Conservation (phyloP, 352 stramenopile genomes). For the Aphanomyces cochlioides region DNA sequence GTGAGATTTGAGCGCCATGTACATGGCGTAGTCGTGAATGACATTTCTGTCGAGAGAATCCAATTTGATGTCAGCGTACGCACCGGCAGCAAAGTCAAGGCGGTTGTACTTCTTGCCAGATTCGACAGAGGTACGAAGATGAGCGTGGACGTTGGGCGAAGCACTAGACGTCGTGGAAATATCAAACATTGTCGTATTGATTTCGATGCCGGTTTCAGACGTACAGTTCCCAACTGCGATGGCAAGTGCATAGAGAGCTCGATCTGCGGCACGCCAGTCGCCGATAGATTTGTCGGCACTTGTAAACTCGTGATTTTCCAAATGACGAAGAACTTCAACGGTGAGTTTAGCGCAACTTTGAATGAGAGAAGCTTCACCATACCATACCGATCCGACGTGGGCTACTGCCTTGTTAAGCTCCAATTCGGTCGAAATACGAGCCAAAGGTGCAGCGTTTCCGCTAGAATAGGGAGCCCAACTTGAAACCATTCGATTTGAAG, state of each 20-base stretch:
- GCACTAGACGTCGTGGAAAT: background rate
- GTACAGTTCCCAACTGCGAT: constrained; percentile 12
- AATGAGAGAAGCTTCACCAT: background rate
- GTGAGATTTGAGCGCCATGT: constrained; percentile 6
- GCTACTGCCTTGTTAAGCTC: background rate
- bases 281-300: background rate
- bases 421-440: constrained; percentile 19
- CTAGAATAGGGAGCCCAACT: background rate
- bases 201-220: background rate
- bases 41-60: background rate
- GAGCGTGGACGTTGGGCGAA: background rate
- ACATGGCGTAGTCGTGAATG: background rate
- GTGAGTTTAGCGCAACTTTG: constrained; percentile 9
- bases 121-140: background rate
- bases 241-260: constrained; percentile 4
- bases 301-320: constrained; percentile 15
- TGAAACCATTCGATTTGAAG: background rate
- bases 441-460: background rate
- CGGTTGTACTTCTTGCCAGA: background rate
- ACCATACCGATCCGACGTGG: constrained; percentile 21
- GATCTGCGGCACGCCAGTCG: constrained; percentile 5
- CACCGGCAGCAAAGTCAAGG: background rate
- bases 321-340: background rate
- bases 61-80: background rate
- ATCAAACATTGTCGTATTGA: background rate